phyloP scores from a whole-genome alignment of 164 flowering plant species.

The Dillenia turbinata region DNA sequence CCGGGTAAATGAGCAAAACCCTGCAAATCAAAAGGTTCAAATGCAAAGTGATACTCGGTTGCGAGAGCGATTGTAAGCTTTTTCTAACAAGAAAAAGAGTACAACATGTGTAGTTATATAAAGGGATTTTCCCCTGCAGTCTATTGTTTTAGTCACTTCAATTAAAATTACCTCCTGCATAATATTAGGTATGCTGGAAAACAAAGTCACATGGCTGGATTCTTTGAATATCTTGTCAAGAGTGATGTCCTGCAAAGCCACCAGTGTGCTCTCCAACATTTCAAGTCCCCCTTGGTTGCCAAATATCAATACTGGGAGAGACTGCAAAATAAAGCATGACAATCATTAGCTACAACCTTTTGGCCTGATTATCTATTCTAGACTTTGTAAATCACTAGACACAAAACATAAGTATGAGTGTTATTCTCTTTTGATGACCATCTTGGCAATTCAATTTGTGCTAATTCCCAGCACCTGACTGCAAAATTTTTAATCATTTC shows the following conservation, averaged over 20 bases:
- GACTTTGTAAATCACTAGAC: neutral
- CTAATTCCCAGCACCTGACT: no score
- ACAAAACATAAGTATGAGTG: neutral
- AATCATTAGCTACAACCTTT: neutral
- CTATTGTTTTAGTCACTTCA: neutral
- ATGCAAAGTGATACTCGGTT: neutral
- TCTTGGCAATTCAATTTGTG: no score
- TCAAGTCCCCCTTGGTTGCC: slow-evolving; percentile 90
- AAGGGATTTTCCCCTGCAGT: neutral
- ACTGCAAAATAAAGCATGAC: slow-evolving; percentile 31
- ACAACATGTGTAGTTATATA: neutral
- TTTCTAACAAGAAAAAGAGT: no score
- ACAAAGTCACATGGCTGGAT: slow-evolving; percentile 23
- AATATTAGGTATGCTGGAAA: slow-evolving; percentile 71
- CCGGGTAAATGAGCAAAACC: slow-evolving; percentile 72
- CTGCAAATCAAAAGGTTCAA: slow-evolving; percentile 24
- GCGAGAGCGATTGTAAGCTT: neutral
- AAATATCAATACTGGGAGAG: slow-evolving; percentile 68
- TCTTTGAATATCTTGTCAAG: slow-evolving; percentile 77
- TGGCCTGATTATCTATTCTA: no score
- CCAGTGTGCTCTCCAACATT: slow-evolving; percentile 85
- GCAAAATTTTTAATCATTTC: no score
- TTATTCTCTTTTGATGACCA: no score
- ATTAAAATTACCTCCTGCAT: slow-evolving; percentile 69
- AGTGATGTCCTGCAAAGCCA: slow-evolving; percentile 68